These are phyloP conservation scores for Gossypium ekmanianum DNA, from an alignment of 345 rosid species.

Conservation along the genomic window DNA sequence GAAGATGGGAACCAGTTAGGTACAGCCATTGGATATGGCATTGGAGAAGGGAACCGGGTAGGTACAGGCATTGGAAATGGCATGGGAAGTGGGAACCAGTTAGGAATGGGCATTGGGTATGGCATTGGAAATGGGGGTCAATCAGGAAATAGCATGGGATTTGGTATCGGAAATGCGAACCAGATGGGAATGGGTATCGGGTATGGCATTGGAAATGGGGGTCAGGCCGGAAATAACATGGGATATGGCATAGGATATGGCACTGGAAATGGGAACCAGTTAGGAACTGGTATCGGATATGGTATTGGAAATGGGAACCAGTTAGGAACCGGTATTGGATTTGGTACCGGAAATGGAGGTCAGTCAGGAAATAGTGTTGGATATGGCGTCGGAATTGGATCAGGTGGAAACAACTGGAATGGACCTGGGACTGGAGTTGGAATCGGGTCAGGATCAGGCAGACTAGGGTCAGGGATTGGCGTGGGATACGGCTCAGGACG, in stretches of 20 bases:
- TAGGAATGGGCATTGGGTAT: neutral
- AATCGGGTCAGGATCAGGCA: neutral
- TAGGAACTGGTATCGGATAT: neutral
- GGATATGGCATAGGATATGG: neutral
- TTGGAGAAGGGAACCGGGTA: neutral
- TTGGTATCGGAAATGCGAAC: neutral
- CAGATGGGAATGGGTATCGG: neutral
- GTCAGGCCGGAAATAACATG: too few relatives aligned
- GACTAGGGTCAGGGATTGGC: conserved; percentile 18
- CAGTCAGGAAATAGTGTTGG: neutral
- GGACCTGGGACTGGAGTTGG: neutral
- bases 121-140: neutral
- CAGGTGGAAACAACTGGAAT: neutral
- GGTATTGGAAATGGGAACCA: neutral
- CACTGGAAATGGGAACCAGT: neutral
- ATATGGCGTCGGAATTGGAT: neutral
- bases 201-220: neutral
- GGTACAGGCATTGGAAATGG: neutral
- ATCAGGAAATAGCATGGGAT: neutral
- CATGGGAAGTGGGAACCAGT: neutral
- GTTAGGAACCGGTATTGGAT: neutral
- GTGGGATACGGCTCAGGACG: neutral
- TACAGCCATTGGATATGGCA: neutral
- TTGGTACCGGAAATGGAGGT: neutral
- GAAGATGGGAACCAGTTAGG: conserved; percentile 8